phyloP scores from a whole-genome alignment of 1,284 basidiomycete genomes.

The Apiotrichum sp. region DNA sequence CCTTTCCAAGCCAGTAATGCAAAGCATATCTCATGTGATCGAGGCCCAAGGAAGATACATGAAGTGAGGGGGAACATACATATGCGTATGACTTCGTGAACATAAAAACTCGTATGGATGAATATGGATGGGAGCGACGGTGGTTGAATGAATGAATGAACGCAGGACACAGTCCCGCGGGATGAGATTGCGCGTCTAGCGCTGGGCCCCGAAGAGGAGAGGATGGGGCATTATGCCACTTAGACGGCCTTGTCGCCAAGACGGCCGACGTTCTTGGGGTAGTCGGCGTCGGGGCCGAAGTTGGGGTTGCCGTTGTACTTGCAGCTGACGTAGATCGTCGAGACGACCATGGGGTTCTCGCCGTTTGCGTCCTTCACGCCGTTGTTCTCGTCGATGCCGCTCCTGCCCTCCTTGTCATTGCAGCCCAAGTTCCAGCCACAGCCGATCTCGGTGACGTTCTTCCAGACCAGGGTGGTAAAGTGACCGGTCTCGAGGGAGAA shows the following conservation, averaged over 20 bases:
- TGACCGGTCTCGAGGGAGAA: constrained; percentile 11
- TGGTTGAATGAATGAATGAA: not conserved
- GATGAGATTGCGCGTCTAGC: not conserved
- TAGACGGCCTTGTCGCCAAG: not conserved
- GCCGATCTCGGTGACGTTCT: constrained; percentile 33
- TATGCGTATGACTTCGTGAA: not conserved
- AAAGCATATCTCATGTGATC: too few relatives aligned
- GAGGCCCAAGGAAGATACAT: too few relatives aligned
- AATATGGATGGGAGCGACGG: not conserved
- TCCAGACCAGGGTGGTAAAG: constrained; percentile 44
- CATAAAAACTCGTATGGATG: not conserved
- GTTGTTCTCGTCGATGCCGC: too few relatives aligned
- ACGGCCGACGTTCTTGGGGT: not conserved
- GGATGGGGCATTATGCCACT: not conserved
- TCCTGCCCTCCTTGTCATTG: too few relatives aligned
- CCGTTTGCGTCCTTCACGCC: too few relatives aligned
- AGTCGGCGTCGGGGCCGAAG: not conserved
- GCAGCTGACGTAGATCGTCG: not conserved
- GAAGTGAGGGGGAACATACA: not conserved
- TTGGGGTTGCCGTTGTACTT: not conserved
- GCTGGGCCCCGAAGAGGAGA: not conserved
- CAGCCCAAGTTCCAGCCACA: constrained; percentile 23
- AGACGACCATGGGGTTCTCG: not conserved
- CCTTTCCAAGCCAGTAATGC: too few relatives aligned
- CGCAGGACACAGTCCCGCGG: not conserved